These are phyloP conservation scores for Trichophyton schoenleinii DNA, from an alignment of 2,329 filamentous ascomycete species.

Conservation along the genomic window DNA sequence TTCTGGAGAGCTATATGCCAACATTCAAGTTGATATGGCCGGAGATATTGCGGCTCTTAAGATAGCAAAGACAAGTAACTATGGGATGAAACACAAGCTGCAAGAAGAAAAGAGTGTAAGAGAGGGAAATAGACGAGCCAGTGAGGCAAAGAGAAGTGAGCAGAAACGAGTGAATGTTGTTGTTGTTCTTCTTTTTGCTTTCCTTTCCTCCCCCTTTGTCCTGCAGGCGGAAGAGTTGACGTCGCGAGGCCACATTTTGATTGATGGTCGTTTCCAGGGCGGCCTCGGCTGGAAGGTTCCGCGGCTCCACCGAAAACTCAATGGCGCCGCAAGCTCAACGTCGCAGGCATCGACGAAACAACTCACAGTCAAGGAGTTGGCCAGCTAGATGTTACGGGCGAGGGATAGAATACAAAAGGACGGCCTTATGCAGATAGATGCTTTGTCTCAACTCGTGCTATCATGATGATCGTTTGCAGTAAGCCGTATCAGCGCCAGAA, in stretches of 20 bases:
- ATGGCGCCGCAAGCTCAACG: too few relatives aligned
- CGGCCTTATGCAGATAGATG: too few relatives aligned
- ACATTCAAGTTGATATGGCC: not conserved
- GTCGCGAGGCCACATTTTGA: not conserved
- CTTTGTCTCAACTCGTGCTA: too few relatives aligned
- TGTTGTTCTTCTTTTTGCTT: not conserved
- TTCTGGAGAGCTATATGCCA: not conserved
- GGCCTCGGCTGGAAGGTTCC: not conserved
- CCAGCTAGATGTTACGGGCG: too few relatives aligned
- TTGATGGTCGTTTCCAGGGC: not conserved
- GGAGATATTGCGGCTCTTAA: not conserved
- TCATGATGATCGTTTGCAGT: too few relatives aligned
- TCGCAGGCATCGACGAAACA: too few relatives aligned
- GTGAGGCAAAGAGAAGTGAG: not conserved
- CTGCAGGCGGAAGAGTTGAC: not conserved
- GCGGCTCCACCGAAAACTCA: too few relatives aligned
- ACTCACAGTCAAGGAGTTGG: too few relatives aligned
- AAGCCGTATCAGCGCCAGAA: too few relatives aligned
- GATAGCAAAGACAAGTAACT: not conserved
- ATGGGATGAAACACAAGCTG: not conserved
- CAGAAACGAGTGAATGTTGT: not conserved
- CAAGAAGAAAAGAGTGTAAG: not conserved
- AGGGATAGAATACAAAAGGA: too few relatives aligned
- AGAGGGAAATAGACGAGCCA: not conserved
- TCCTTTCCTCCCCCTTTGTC: not conserved